phyloP scores from a whole-genome alignment of 768 basidiomycete genomes.

The Mycena sanguinolenta region DNA sequence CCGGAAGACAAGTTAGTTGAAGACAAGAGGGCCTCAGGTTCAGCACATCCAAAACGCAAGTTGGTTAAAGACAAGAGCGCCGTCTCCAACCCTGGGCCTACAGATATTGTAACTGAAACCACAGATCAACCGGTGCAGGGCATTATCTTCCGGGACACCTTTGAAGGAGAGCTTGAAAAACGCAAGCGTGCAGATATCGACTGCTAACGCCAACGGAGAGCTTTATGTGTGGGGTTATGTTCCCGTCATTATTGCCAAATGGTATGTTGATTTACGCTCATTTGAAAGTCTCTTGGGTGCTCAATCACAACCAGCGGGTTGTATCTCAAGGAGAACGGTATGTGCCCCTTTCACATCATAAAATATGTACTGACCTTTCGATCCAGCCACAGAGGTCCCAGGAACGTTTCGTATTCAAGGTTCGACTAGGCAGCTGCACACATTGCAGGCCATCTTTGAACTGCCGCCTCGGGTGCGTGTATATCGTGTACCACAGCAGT shows the following conservation, averaged over 20 bases:
- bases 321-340: conserved; percentile 95
- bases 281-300: not conserved
- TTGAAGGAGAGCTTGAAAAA: conserved; percentile 86
- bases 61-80: no score
- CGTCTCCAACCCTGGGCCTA: conserved; percentile 6
- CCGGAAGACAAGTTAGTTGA: no score
- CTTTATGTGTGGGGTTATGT: conserved; percentile 95
- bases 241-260: conserved; percentile 97
- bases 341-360: not conserved
- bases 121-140: conserved; percentile 53
- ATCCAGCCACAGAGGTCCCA: conserved; percentile 86
- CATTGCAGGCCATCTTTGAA: conserved; percentile 93
- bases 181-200: conserved; percentile 95
- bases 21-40: no score
- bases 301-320: conserved; percentile 74
- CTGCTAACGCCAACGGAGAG: conserved; percentile 84
- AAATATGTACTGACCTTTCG: conserved; percentile 5
- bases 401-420: conserved; percentile 97
- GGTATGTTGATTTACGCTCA: conserved; percentile 63
- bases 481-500: no score
- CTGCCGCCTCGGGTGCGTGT: conserved; percentile 81
- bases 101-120: conserved; percentile 13
- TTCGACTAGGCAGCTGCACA: conserved; percentile 95
- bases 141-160: conserved; percentile 87
- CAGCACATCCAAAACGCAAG: no score